Conservation (phyloP, 1,284 basidiomycete genomes). For the Melampsora americana region DNA sequence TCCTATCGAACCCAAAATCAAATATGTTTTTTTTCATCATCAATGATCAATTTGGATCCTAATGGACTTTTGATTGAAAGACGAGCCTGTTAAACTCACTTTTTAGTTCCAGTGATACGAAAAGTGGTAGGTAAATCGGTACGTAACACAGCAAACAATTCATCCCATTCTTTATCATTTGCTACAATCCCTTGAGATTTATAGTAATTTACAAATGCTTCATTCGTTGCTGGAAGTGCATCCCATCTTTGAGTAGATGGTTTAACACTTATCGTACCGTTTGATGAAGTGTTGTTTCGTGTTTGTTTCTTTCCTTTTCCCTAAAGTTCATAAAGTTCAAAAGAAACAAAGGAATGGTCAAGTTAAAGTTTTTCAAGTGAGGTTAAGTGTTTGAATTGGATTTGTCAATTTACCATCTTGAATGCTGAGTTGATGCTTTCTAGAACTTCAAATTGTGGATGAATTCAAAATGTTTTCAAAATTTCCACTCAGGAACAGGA, state of each 20-base stretch:
- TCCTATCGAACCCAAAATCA: conserved; percentile 7
- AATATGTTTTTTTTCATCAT: too few relatives aligned
- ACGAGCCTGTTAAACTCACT: conserved; percentile 66
- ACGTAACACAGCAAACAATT: conserved; percentile 32
- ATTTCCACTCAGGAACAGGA: too few relatives aligned
- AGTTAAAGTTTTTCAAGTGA: too few relatives aligned
- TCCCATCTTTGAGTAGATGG: conserved; percentile 41
- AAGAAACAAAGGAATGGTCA: neutral
- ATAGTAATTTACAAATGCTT: conserved; percentile 39
- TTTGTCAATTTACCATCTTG: too few relatives aligned
- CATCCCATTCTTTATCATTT: conserved; percentile 39
- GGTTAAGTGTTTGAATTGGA: too few relatives aligned
- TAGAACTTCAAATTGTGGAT: too few relatives aligned
- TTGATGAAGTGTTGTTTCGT: neutral
- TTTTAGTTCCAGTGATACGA: conserved; percentile 79
- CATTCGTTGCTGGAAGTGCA: conserved; percentile 26
- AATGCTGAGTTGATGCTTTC: too few relatives aligned
- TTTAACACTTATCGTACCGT: conserved; percentile 30
- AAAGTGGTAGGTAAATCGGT: conserved; percentile 80
- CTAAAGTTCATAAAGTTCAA: neutral
- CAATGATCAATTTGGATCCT: neutral
- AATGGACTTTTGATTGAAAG: neutral
- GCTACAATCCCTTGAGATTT: conserved; percentile 36
- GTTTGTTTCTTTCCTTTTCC: neutral
- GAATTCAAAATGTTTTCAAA: too few relatives aligned